phyloP scores from a whole-genome alignment of 108 stramenopile genomes.

The Conticribra weissflogii region DNA sequence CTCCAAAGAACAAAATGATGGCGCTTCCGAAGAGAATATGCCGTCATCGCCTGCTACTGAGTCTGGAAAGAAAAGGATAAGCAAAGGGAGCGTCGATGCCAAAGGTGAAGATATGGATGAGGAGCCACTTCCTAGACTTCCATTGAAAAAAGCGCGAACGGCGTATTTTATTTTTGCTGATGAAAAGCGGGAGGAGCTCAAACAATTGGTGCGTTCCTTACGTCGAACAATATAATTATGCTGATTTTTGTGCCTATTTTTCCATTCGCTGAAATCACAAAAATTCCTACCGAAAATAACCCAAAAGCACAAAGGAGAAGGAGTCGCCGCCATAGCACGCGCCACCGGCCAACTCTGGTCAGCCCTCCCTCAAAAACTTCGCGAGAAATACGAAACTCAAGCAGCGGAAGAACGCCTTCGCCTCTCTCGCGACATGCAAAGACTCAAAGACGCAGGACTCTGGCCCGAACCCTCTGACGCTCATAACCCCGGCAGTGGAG shows the following conservation, averaged over 20 bases:
- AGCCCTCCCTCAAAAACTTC: slow-evolving; percentile 47
- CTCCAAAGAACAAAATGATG: neutral
- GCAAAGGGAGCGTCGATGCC: neutral
- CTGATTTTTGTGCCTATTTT: neutral
- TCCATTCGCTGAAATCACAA: slow-evolving; percentile 1
- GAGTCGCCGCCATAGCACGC: slow-evolving; percentile 62
- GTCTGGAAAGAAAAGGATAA: neutral
- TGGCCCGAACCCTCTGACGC: slow-evolving; percentile 19
- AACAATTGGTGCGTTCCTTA: slow-evolving; percentile 54
- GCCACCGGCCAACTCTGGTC: slow-evolving; percentile 68
- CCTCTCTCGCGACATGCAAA: slow-evolving; percentile 57
- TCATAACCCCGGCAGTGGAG: too few relatives aligned
- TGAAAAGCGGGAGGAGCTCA: slow-evolving; percentile 67
- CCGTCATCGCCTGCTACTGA: too few relatives aligned
- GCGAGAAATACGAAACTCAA: slow-evolving; percentile 59
- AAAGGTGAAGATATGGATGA: slow-evolving; percentile 12
- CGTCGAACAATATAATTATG: slow-evolving; percentile 3
- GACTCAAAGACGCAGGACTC: slow-evolving; percentile 54
- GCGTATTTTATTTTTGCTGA: slow-evolving; percentile 89
- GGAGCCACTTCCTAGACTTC: slow-evolving; percentile 46
- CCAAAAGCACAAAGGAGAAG: slow-evolving; percentile 65
- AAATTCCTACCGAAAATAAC: neutral
- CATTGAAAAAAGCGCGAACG: slow-evolving; percentile 72
- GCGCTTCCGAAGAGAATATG: neutral
- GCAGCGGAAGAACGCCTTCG: slow-evolving; percentile 68